Percentiles rank a stretch among this genome's conserved stretches.
phyloP scores from a whole-genome alignment of 2,329 filamentous ascomycete genomes.

The Ophiosphaerella narmari region DNA sequence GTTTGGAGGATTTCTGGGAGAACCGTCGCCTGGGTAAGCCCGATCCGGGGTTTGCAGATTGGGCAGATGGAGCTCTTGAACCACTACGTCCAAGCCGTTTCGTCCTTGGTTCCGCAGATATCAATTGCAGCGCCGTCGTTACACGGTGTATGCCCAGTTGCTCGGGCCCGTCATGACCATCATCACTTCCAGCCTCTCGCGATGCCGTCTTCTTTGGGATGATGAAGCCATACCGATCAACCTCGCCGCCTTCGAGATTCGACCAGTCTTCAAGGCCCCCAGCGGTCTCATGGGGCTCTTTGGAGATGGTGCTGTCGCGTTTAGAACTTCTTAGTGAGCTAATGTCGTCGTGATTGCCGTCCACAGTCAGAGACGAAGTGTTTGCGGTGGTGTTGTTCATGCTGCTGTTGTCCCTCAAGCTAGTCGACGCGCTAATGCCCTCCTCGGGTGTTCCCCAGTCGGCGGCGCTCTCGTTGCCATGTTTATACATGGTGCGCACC shows the following conservation, averaged over 20 bases:
- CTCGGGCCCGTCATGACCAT: constrained; percentile 36
- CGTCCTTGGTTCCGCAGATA: constrained; percentile 60
- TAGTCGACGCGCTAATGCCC: constrained; percentile 23
- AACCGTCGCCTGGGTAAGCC: constrained; percentile 46
- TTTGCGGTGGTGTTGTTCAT: constrained; percentile 26
- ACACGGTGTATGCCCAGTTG: constrained; percentile 59
- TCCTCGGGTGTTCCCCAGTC: constrained; percentile 46
- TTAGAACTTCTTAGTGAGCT: constrained; percentile 37
- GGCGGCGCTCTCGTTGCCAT: constrained; percentile 61
- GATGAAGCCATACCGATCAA: constrained; percentile 71
- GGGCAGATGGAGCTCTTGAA: constrained; percentile 53
- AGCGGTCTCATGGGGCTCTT: constrained; percentile 61
- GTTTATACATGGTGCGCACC: constrained; percentile 67
- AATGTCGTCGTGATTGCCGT: constrained; percentile 30
- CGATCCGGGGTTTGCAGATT: constrained; percentile 43
- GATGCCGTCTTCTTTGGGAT: constrained; percentile 48
- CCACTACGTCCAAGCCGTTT: constrained; percentile 57
- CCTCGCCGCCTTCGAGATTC: constrained; percentile 61
- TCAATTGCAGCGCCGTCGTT: constrained; percentile 62
- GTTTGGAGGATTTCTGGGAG: constrained; percentile 52
- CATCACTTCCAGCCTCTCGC: constrained; percentile 29
- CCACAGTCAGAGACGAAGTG: constrained; percentile 34
- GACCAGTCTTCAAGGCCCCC: constrained; percentile 70
- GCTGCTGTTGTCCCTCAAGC: constrained; percentile 32
- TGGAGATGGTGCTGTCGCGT: constrained; percentile 44